Conservation (phyloP, 306 rosid genomes). For the Acacia melanoxylon region DNA sequence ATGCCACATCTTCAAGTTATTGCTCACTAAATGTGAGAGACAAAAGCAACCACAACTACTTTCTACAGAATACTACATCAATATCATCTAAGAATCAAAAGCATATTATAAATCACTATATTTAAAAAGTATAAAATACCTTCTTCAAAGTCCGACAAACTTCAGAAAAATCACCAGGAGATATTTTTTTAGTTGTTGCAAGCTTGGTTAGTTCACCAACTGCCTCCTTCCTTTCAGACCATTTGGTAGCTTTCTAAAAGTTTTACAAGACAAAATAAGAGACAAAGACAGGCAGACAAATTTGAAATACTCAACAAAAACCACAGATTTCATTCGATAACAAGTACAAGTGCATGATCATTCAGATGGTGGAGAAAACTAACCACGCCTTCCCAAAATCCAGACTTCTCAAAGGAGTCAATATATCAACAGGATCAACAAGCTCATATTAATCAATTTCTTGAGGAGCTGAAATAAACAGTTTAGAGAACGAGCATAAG, state of each 20-base stretch:
- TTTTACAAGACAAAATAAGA: constrained; percentile 4
- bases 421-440: constrained; percentile 97
- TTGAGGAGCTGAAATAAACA: constrained; percentile 69
- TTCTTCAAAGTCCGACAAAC: constrained; percentile 91
- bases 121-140: constrained; percentile 44
- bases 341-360: not conserved
- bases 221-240: constrained; percentile 98
- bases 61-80: not conserved
- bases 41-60: not conserved
- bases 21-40: not conserved
- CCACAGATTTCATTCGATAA: not conserved
- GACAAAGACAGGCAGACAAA: constrained; percentile 8
- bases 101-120: not conserved
- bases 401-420: constrained; percentile 93
- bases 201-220: constrained; percentile 90
- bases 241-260: constrained; percentile 89
- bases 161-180: constrained; percentile 95
- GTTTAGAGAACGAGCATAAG: constrained; percentile 22
- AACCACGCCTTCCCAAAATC: constrained; percentile 99
- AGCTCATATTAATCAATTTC: constrained; percentile 97
- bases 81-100: constrained; percentile 5
- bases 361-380: constrained; percentile 42
- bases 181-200: constrained; percentile 90
- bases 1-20: not conserved
- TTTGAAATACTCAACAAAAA: not conserved